Evolutionary conservation across 1,284 basidiomycete species (phyloP).

Genomic region (Termitomyces sp.): DNA sequence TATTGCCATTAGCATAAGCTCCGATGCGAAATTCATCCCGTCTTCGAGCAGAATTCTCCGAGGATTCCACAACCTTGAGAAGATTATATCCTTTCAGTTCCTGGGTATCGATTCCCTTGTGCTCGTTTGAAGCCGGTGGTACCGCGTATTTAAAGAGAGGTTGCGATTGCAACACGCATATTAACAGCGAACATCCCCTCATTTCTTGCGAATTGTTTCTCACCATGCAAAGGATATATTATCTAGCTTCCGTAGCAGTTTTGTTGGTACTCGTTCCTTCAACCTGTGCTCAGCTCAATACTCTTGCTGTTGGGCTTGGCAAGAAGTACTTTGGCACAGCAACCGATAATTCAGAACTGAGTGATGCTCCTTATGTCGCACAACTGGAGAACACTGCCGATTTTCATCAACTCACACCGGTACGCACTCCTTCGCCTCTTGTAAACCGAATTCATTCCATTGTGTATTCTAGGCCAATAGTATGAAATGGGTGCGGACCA

Average conservation of each 20-base stretch:
- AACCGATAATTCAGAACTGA: conserved; percentile 51
- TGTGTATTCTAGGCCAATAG: conserved; percentile 31
- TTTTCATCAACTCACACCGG: conserved; percentile 49
- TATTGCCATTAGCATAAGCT: neutral
- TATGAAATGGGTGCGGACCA: conserved; percentile 50
- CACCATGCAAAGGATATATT: neutral
- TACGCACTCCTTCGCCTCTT: conserved; percentile 5
- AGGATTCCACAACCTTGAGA: conserved; percentile 8
- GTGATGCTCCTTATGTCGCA: conserved; percentile 38
- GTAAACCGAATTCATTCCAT: neutral
- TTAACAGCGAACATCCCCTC: neutral
- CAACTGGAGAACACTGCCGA: conserved; percentile 30
- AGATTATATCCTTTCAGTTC: conserved; percentile 3
- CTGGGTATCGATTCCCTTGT: neutral
- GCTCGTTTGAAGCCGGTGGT: neutral
- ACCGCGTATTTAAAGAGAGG: neutral
- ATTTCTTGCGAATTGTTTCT: neutral
- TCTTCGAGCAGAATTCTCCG: conserved; percentile 1
- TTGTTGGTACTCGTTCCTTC: neutral
- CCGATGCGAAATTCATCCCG: conserved; percentile 2
- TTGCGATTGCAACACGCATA: neutral
- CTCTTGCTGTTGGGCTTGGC: conserved; percentile 39
- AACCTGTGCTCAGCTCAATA: neutral
- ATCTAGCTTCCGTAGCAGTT: neutral
- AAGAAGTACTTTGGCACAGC: conserved; percentile 58